A percentile compares a stretch with the other conserved stretches of the same genome.
These are phyloP conservation scores for Eucalyptus cloeziana DNA, from an alignment of 345 rosid genomes.

Conservation along the genomic window DNA sequence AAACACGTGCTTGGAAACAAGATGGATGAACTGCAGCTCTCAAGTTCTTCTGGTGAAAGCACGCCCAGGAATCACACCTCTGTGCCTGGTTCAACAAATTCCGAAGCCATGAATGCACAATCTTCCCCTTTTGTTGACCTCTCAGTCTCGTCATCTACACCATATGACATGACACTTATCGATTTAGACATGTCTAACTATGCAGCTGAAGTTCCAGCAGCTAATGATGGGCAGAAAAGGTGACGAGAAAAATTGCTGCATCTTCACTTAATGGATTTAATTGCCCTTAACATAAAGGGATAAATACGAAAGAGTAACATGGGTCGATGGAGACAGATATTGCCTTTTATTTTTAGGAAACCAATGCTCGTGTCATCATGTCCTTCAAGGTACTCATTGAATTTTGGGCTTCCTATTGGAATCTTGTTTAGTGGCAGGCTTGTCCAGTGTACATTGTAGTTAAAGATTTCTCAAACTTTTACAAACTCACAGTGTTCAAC, in stretches of 20 bases:
- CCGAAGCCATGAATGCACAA: slow-evolving; percentile 33
- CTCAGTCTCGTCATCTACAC: slow-evolving; percentile 30
- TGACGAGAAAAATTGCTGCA: slow-evolving; percentile 7
- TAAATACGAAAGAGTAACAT: background rate
- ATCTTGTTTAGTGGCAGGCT: background rate
- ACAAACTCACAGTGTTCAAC: background rate
- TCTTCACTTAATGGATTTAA: background rate
- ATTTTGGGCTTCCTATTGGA: background rate
- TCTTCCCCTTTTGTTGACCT: slow-evolving; percentile 62
- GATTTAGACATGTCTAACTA: slow-evolving; percentile 82
- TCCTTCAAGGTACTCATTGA: background rate
- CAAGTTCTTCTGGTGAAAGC: slow-evolving; percentile 56
- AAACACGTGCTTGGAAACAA: slow-evolving; percentile 52
- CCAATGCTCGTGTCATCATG: background rate
- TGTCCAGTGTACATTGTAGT: slow-evolving; percentile 8
- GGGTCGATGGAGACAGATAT: background rate
- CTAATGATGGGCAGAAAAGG: slow-evolving; percentile 34
- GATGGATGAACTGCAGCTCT: slow-evolving; percentile 68
- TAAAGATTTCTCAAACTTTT: background rate
- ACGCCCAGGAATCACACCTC: slow-evolving; percentile 27
- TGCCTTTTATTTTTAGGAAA: background rate
- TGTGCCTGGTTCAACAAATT: slow-evolving; percentile 15
- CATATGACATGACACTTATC: slow-evolving; percentile 79
- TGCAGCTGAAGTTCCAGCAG: slow-evolving; percentile 72
- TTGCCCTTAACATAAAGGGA: background rate